A percentile compares a stretch with the other conserved stretches of the same genome.
Evolutionary conservation across 805 yeast genomes (phyloP).

Genomic region (Zygosaccharomyces pseudorouxii): DNA sequence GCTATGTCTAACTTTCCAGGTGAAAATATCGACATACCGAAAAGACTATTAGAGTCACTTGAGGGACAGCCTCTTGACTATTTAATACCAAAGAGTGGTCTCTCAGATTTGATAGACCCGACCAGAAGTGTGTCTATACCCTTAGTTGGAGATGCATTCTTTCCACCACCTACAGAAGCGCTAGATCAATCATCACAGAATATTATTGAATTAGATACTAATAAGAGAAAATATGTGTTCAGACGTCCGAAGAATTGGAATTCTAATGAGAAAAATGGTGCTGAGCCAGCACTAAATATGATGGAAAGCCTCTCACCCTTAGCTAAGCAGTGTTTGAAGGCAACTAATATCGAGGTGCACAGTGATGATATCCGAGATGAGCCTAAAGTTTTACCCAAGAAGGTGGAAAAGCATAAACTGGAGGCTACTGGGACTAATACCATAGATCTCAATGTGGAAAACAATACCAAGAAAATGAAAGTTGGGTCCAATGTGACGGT

Average conservation of each 20-base stretch:
- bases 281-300: conserved; percentile 7
- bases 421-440: not conserved
- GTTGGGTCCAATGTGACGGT: conserved; percentile 20
- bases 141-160: conserved; percentile 8
- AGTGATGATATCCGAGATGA: conserved; percentile 6
- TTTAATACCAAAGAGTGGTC: conserved; percentile 29
- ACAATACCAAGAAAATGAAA: conserved; percentile 16
- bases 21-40: conserved; percentile 26
- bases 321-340: conserved; percentile 18
- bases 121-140: conserved; percentile 11
- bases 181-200: conserved; percentile 2
- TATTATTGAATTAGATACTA: conserved; percentile 8
- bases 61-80: conserved; percentile 25
- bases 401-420: conserved; percentile 7
- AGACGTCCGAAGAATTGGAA: conserved; percentile 17
- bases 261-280: not conserved
- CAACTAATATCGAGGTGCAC: conserved; percentile 5
- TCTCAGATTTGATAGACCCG: conserved; percentile 17
- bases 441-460: not conserved
- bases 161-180: conserved; percentile 4
- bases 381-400: not conserved
- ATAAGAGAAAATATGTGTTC: conserved; percentile 10
- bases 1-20: conserved; percentile 33
- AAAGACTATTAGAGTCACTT: conserved; percentile 26
- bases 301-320: conserved; percentile 24